Percentiles rank a stretch among this genome's conserved stretches.
Conservation (phyloP, 2,329 filamentous ascomycete species). For the Trichoderma pleuroti region DNA sequence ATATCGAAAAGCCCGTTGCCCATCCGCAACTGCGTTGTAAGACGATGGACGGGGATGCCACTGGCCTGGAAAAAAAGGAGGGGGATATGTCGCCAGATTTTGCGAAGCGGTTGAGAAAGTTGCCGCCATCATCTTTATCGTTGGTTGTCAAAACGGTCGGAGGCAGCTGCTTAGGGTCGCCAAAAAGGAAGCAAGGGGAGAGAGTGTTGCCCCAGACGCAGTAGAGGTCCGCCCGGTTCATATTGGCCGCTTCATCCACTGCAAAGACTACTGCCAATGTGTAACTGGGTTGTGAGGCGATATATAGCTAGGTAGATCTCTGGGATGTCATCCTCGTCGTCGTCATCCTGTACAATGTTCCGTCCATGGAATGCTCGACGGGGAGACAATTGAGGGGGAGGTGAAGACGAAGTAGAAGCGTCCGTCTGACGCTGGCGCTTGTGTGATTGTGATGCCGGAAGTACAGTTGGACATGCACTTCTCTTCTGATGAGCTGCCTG, state of each 20-base stretch:
- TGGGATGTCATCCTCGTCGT: not conserved
- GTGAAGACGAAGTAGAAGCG: not conserved
- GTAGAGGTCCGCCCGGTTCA: slow-evolving; percentile 23
- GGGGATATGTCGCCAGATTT: slow-evolving; percentile 18
- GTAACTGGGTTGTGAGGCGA: not conserved
- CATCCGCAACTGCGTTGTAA: slow-evolving; percentile 25
- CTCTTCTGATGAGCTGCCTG: not conserved
- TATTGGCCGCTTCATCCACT: slow-evolving; percentile 13
- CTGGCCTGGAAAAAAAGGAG: slow-evolving; percentile 19
- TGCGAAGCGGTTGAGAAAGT: slow-evolving; percentile 18
- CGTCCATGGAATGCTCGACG: not conserved
- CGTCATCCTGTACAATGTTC: not conserved
- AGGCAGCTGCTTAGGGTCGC: slow-evolving; percentile 24
- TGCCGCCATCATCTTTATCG: not conserved
- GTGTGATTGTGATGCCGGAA: not conserved
- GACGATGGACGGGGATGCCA: slow-evolving; percentile 22
- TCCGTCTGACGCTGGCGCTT: not conserved
- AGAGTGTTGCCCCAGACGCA: slow-evolving; percentile 26
- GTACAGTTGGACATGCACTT: not conserved
- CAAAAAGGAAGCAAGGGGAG: slow-evolving; percentile 24
- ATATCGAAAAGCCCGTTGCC: not conserved
- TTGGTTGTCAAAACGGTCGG: slow-evolving; percentile 4
- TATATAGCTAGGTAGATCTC: not conserved
- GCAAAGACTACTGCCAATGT: not conserved
- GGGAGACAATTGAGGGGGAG: not conserved